A percentile compares a stretch with the other conserved stretches of the same genome.
These are phyloP conservation scores for Mercurialis annua DNA, from an alignment of 345 rosid species.

Conservation along the genomic window DNA sequence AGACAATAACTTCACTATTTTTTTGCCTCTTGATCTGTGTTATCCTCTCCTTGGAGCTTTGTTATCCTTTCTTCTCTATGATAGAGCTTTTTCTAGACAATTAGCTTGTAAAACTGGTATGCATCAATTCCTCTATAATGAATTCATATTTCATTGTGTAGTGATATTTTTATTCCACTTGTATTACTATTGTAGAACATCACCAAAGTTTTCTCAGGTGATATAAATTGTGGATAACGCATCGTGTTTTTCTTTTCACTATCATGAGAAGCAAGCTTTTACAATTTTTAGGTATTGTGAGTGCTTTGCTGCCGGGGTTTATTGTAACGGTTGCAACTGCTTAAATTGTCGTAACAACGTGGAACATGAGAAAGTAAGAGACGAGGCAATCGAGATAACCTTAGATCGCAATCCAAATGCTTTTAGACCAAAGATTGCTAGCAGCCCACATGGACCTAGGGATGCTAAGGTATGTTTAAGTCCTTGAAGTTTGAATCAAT, in stretches of 20 bases:
- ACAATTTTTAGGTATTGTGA: conserved; percentile 66
- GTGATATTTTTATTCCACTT: background rate
- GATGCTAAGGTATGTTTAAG: conserved; percentile 40
- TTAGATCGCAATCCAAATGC: conserved; percentile 81
- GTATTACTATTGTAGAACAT: background rate
- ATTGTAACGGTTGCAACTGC: conserved; percentile 84
- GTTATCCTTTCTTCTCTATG: background rate
- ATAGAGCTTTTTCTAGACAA: background rate
- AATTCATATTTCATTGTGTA: background rate
- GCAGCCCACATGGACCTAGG: conserved; percentile 49
- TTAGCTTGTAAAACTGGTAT: background rate
- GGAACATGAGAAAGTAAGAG: conserved; percentile 55
- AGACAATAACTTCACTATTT: background rate
- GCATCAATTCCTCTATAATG: no score
- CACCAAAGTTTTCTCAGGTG: no score
- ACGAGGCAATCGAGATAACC: conserved; percentile 50
- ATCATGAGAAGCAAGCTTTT: conserved; percentile 1
- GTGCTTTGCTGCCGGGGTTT: conserved; percentile 74
- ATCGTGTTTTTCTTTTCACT: background rate
- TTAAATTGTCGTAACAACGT: conserved; percentile 65
- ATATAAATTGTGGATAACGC: background rate
- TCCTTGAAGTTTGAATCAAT: conserved; percentile 6
- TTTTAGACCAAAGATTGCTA: conserved; percentile 66
- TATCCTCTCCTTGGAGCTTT: no score
- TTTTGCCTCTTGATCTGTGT: background rate